phyloP scores from a whole-genome alignment of 208 protist genomes.

The Trypanosoma scelopori region DNA sequence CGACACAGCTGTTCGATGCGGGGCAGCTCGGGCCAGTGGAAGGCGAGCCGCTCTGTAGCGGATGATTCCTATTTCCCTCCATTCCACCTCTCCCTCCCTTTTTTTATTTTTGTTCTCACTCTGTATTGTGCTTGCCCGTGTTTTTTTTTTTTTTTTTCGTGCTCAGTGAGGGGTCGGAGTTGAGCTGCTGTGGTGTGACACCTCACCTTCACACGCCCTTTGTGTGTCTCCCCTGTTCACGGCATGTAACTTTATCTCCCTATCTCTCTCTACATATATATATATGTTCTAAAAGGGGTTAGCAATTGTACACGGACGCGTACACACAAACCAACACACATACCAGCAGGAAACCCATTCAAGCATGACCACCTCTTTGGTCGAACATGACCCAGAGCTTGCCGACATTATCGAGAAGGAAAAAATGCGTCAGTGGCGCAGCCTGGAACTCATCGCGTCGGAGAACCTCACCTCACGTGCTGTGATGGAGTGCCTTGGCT shows the following conservation, averaged over 20 bases:
- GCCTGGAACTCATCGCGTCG: conserved; percentile 91
- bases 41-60: conserved; percentile 32
- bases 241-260: no score
- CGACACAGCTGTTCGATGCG: conserved; percentile 55
- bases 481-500: conserved; percentile 97
- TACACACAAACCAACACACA: conserved; percentile 4
- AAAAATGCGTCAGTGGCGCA: conserved; percentile 83
- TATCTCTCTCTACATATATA: no score
- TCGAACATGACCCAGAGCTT: conserved; percentile 79
- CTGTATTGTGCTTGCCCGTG: conserved; percentile 5
- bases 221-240: no score
- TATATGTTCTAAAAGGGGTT: no score
- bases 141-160: no score
- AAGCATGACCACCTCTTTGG: conserved; percentile 32
- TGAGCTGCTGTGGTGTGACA: no score
- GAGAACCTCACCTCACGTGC: conserved; percentile 99
- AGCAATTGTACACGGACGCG: conserved; percentile 8
- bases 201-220: no score
- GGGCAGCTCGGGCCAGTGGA: conserved; percentile 43
- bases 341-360: background rate
- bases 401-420: conserved; percentile 82
- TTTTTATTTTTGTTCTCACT: conserved; percentile 21
- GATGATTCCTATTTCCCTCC: background rate
- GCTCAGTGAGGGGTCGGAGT: no score
- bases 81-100: conserved; percentile 19